phyloP scores from a whole-genome alignment of 2,329 filamentous ascomycete species.

The Colletotrichum scovillei region DNA sequence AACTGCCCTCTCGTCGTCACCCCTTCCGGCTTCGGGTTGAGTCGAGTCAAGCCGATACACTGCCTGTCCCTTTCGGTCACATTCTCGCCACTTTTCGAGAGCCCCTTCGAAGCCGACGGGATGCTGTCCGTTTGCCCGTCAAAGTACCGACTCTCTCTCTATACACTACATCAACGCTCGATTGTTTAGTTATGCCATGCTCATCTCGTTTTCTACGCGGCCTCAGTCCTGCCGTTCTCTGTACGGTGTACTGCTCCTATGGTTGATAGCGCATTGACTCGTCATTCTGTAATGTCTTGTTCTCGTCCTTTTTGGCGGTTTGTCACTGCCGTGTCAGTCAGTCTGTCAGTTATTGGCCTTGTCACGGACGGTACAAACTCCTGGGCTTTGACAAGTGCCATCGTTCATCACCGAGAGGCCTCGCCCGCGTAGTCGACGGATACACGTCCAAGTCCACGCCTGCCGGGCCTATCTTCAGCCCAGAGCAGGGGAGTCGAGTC shows the following conservation, averaged over 20 bases:
- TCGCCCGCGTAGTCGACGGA: background rate
- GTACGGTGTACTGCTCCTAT: background rate
- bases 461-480: conserved; percentile 37
- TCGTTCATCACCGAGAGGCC: conserved; percentile 20
- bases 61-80: conserved; percentile 2
- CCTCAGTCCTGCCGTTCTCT: background rate
- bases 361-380: conserved; percentile 7
- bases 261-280: conserved; percentile 23
- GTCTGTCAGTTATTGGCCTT: conserved; percentile 9
- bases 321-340: conserved; percentile 12
- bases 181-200: background rate
- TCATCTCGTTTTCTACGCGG: background rate
- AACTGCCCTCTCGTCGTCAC: conserved; percentile 4
- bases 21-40: background rate
- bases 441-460: conserved; percentile 15
- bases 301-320: conserved; percentile 18
- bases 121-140: background rate
- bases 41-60: conserved; percentile 3
- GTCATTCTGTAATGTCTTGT: conserved; percentile 31
- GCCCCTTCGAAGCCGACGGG: background rate
- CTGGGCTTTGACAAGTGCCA: background rate
- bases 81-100: background rate
- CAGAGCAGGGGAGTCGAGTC: conserved; percentile 26
- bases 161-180: background rate
- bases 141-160: background rate